Evolutionary conservation across 768 basidiomycete genomes (phyloP).

Genomic region (Kwoniella europaea): DNA sequence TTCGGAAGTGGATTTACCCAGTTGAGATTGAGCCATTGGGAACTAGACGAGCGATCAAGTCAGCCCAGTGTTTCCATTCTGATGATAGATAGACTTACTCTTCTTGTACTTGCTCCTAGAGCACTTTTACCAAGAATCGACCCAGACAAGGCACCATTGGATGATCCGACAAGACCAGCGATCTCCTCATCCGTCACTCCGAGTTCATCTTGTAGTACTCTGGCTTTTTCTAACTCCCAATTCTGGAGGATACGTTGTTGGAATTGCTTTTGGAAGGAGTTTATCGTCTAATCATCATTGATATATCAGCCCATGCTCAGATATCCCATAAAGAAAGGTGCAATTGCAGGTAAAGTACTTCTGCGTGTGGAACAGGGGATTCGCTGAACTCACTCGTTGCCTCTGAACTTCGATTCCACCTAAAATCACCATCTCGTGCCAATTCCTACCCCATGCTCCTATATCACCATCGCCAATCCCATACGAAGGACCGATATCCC

Average conservation of each 20-base stretch:
- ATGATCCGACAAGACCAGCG: conserved; percentile 21
- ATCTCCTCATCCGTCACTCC: conserved; percentile 53
- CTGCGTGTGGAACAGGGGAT: neutral
- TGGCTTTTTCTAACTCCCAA: conserved; percentile 50
- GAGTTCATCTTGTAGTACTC: conserved; percentile 50
- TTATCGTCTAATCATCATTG: conserved; percentile 38
- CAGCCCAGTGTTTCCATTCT: neutral
- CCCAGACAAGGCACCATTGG: conserved; percentile 22
- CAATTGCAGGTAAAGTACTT: neutral
- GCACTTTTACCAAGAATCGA: conserved; percentile 41
- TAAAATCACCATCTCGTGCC: conserved; percentile 53
- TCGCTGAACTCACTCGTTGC: conserved; percentile 37
- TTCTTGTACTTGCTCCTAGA: conserved; percentile 42
- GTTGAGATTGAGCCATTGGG: conserved; percentile 42
- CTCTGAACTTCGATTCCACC: conserved; percentile 51
- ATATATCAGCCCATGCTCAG: neutral
- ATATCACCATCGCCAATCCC: conserved; percentile 40
- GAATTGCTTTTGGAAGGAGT: conserved; percentile 47
- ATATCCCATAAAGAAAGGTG: too few species aligned
- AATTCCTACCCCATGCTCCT: conserved; percentile 49
- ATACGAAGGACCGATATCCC: conserved; percentile 33
- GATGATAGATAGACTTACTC: conserved; percentile 27
- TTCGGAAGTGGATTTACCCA: conserved; percentile 29
- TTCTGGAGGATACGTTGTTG: conserved; percentile 49
- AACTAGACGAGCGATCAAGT: conserved; percentile 20